phyloP scores from a whole-genome alignment of 768 basidiomycete genomes.

The Paxillus involutus region DNA sequence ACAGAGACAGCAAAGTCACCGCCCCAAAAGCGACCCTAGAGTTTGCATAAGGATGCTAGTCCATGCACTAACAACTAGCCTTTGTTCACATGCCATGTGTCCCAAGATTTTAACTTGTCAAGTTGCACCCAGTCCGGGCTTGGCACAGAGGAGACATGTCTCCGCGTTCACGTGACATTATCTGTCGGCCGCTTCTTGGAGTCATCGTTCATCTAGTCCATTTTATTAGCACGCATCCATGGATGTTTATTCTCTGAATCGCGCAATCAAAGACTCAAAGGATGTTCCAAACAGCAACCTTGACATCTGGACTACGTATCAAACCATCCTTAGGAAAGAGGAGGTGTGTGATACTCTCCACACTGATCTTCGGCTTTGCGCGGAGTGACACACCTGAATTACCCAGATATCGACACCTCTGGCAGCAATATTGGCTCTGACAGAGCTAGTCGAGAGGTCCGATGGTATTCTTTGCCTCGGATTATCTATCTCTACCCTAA shows the following conservation, averaged over 20 bases:
- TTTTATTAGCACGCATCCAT: neutral
- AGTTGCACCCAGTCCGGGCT: no score
- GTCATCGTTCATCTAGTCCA: neutral
- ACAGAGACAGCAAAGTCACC: slow-evolving; percentile 19
- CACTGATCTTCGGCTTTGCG: neutral
- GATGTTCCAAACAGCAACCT: slow-evolving; percentile 22
- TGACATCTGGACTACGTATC: slow-evolving; percentile 55
- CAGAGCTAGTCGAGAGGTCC: slow-evolving; percentile 78
- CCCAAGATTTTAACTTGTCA: no score
- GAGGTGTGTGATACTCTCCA: slow-evolving; percentile 47
- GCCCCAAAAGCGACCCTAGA: slow-evolving; percentile 11
- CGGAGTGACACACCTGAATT: neutral
- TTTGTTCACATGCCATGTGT: no score
- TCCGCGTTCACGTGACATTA: slow-evolving; percentile 16
- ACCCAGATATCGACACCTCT: slow-evolving; percentile 74
- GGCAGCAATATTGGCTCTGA: slow-evolving; percentile 85
- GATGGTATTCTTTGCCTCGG: slow-evolving; percentile 52
- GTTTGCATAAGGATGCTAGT: slow-evolving; percentile 1
- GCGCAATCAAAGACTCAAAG: neutral
- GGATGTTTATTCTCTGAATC: neutral
- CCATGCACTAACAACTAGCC: no score
- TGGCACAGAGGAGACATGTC: no score
- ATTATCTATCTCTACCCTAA: neutral
- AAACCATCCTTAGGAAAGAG: slow-evolving; percentile 59
- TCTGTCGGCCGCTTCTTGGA: neutral